These are phyloP conservation scores for Hygrophila difformis DNA, from an alignment of 257 asterid species.

Conservation along the genomic window DNA sequence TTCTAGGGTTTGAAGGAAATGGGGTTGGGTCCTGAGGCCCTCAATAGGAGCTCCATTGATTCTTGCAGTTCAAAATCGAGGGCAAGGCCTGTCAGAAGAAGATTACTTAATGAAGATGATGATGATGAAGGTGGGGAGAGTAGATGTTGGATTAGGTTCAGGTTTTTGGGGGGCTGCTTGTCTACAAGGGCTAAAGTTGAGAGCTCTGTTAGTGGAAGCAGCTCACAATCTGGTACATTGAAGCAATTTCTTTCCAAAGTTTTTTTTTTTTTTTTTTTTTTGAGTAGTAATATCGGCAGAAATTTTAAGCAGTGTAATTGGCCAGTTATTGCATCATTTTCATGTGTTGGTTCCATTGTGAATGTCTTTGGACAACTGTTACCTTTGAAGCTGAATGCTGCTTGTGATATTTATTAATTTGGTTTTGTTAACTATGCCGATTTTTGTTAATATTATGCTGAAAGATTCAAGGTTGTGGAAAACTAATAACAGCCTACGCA, in stretches of 20 bases:
- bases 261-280: background rate
- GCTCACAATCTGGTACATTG: conserved; percentile 49
- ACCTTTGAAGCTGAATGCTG: too few species aligned
- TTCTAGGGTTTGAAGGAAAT: conserved; percentile 31
- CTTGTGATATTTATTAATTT: too few species aligned
- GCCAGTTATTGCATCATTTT: too few species aligned
- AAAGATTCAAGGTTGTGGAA: too few species aligned
- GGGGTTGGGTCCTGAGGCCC: conserved; percentile 40
- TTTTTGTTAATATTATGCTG: too few species aligned
- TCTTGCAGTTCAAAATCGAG: conserved; percentile 35
- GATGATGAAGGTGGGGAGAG: conserved; percentile 25
- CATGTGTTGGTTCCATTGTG: too few species aligned
- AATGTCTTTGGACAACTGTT: too few species aligned
- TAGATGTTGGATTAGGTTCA: conserved; percentile 59
- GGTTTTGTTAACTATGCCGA: too few species aligned
- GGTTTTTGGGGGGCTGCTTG: conserved; percentile 56
- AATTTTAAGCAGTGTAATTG: too few species aligned
- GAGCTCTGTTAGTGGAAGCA: conserved; percentile 49
- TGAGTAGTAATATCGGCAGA: too few species aligned
- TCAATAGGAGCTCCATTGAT: conserved; percentile 25
- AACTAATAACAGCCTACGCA: too few species aligned
- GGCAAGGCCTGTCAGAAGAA: conserved; percentile 21
- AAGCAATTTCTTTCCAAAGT: background rate
- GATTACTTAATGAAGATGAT: conserved; percentile 34
- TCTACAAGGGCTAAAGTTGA: conserved; percentile 58